Evolutionary conservation across 805 yeast species (phyloP).

Genomic region (Wickerhamiella parazyma): DNA sequence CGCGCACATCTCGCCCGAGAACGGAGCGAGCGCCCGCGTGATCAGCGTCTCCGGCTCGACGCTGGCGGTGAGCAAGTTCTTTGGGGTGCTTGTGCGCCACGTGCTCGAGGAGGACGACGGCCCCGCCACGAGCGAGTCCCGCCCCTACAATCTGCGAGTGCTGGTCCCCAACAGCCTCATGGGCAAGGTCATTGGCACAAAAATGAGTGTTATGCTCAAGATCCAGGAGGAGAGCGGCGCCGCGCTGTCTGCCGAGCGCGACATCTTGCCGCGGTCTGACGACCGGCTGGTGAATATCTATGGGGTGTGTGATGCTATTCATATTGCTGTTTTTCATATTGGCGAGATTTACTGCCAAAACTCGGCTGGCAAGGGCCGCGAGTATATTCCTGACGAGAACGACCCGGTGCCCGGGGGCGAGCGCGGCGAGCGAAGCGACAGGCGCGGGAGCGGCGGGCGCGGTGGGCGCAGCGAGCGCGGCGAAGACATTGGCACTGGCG

Average conservation of each 20-base stretch:
- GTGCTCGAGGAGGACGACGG: conserved; percentile 51
- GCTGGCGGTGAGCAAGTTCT: conserved; percentile 68
- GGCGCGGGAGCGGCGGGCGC: not conserved
- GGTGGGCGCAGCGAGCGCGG: not conserved
- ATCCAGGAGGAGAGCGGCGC: conserved; percentile 77
- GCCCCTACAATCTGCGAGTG: conserved; percentile 42
- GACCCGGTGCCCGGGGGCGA: conserved; percentile 36
- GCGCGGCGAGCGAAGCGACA: not conserved
- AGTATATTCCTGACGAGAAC: not conserved
- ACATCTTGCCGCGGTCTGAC: conserved; percentile 58
- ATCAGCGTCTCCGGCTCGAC: conserved; percentile 61
- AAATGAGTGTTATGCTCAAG: conserved; percentile 59
- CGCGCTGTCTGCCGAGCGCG: conserved; percentile 56
- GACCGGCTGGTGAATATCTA: conserved; percentile 57
- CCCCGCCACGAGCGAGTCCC: conserved; percentile 43
- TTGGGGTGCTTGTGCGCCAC: conserved; percentile 57
- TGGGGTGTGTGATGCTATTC: conserved; percentile 81
- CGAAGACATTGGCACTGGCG: not conserved
- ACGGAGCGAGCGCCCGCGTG: conserved; percentile 59
- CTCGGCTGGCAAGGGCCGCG: conserved; percentile 15
- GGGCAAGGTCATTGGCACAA: conserved; percentile 71
- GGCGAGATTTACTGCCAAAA: conserved; percentile 45
- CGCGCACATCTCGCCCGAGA: conserved; percentile 23
- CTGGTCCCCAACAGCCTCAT: conserved; percentile 67
- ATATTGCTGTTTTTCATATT: conserved; percentile 65